phyloP scores from a whole-genome alignment of 140 eudicot species.

The Flaveria floridana region DNA sequence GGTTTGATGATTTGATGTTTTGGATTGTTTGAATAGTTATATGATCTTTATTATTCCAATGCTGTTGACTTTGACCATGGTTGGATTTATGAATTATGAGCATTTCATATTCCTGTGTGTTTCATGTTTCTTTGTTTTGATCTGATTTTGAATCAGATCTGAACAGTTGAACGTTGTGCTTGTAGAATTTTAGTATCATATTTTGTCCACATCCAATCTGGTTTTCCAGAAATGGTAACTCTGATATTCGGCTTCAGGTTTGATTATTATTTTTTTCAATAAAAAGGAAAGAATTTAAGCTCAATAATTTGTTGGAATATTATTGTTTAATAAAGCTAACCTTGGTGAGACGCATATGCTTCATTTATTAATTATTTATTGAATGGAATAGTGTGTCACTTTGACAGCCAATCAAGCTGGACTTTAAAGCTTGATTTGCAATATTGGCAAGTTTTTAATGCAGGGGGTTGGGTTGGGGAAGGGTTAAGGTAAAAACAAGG shows the following conservation, averaged over 20 bases:
- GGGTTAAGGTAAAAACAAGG: neutral
- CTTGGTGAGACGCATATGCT: neutral
- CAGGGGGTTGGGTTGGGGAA: conserved; percentile 5
- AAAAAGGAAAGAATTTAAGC: conserved; percentile 1
- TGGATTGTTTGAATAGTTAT: neutral
- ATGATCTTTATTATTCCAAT: neutral
- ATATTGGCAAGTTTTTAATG: neutral
- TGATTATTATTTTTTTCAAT: neutral
- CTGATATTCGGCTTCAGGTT: neutral
- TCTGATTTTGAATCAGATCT: conserved; percentile 25
- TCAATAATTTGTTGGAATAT: conserved; percentile 4
- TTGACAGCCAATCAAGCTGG: conserved; percentile 15
- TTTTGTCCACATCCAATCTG: conserved; percentile 23
- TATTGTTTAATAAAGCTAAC: neutral
- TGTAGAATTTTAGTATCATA: neutral
- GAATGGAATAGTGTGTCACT: conserved; percentile 17
- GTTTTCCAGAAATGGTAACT: conserved; percentile 1
- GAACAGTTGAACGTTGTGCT: conserved; percentile 10
- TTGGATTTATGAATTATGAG: too few species aligned
- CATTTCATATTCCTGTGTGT: too few species aligned
- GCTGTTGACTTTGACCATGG: neutral
- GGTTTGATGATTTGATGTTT: conserved; percentile 5
- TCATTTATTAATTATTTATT: neutral
- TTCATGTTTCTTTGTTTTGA: conserved; percentile 1
- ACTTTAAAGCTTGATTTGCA: conserved; percentile 2